Base-by-base conservation (phyloP, 352 stramenopile genomes). In the Phytophthora aleatoria region DNA sequence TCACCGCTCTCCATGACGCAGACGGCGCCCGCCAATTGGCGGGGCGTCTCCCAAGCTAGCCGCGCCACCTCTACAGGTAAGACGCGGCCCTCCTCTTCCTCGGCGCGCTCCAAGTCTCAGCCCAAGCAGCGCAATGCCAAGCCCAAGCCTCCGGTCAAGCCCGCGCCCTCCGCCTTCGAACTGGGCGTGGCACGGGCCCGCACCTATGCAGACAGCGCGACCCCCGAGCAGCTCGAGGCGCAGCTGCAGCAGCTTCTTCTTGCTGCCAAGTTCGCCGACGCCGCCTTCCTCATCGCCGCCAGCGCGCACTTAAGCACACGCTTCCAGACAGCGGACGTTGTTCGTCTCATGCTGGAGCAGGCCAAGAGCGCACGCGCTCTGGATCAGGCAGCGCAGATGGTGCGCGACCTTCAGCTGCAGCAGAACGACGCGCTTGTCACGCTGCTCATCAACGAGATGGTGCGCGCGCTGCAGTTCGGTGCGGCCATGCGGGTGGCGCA, bases 241-340 rank as follows among this genome's bases (percentile, higher is more conserved):
- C 41, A 78, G 27, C 53, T 95, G 44, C 83, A 95, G 57, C 41
- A 78, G 49, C 54, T 91, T 2, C 54, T 95, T 15, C 67, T 79
- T 39, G 51, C 57, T 26, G 58, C 57, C 8, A 61, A 71, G 16
- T 94, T 85, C 50, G 57, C 74, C 9, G 83, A 94, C 42, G 83
- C 87, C 1, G 87, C 85, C 31, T 87, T 88, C 52, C 59, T 91
- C 51, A 94, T 95, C 61, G 75, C 73, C 4, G 74, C 73, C 28
- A 83, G 69, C 26, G 10, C 69, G 27, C 60, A 77, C 35, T 51
- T 95, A 12, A 67, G 66, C 20, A 55, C 70, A 36, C 92, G 90
- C 72, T 95, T 91, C 69, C 84, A 95, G 61, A 86, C 74, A 26
- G 71, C 85, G 11, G 87, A 95, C 51, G 84, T 94, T 6, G 82